Percentiles rank a stretch among this genome's conserved stretches.
Evolutionary conservation across 495 filamentous ascomycete genomes (phyloP).

Genomic region (Polyplosphaeria fusca): DNA sequence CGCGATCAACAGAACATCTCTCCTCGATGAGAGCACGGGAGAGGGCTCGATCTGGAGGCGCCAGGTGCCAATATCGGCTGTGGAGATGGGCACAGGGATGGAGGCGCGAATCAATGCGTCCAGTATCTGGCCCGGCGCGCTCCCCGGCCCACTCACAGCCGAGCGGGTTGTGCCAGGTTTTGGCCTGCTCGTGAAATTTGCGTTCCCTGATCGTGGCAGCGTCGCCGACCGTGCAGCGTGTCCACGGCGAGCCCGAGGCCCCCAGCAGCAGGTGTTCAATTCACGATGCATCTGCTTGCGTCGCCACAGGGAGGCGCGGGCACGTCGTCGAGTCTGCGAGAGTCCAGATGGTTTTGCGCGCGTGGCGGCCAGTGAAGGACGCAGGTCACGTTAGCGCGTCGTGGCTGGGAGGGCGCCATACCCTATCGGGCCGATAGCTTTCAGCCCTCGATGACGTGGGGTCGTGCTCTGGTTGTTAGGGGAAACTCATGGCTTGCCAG

Average conservation of each 20-base stretch:
- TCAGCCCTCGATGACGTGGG: background rate
- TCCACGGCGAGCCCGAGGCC: background rate
- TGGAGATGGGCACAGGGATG: background rate
- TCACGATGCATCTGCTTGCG: too few relatives aligned
- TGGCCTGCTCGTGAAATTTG: background rate
- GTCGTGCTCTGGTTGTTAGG: background rate
- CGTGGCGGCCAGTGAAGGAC: background rate
- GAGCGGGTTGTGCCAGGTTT: background rate
- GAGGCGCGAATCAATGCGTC: background rate
- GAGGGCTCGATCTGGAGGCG: background rate
- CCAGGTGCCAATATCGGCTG: background rate
- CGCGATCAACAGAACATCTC: background rate
- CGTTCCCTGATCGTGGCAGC: background rate
- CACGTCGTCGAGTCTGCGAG: background rate
- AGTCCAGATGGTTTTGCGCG: background rate
- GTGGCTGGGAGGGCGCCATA: background rate
- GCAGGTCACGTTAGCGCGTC: background rate
- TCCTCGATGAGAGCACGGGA: background rate
- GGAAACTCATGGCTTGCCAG: background rate
- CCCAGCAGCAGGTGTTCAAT: background rate
- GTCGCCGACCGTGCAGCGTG: background rate
- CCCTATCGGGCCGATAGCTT: too few relatives aligned
- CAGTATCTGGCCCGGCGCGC: background rate
- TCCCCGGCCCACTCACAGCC: background rate
- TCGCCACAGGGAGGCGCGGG: background rate